A percentile compares a stretch with the other conserved stretches of the same genome.
Conservation (phyloP, 495 filamentous ascomycete species). For the Cryomyces minteri region DNA sequence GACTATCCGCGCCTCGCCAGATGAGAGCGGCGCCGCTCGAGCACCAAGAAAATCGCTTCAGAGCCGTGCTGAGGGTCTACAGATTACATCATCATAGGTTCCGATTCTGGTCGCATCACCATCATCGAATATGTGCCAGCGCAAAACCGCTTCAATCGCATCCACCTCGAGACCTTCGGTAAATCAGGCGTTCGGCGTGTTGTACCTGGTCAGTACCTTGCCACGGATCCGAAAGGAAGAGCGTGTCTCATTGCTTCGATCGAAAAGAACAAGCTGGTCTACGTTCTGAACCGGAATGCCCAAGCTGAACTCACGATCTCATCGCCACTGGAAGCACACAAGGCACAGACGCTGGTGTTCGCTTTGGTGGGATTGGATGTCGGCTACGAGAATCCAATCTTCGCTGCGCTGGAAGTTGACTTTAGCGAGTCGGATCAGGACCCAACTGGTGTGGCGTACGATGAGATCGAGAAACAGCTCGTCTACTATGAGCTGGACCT, state of each 20-base stretch:
- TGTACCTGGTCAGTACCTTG: slow-evolving; percentile 87
- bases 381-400: slow-evolving; percentile 91
- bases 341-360: slow-evolving; percentile 81
- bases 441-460: slow-evolving; percentile 61
- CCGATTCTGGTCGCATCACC: slow-evolving; percentile 86
- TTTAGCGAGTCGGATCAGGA: slow-evolving; percentile 87
- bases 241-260: slow-evolving; percentile 85
- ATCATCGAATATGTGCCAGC: slow-evolving; percentile 83
- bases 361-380: slow-evolving; percentile 76
- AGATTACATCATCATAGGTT: slow-evolving; percentile 95
- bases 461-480: slow-evolving; percentile 69
- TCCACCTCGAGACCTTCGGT: slow-evolving; percentile 93
- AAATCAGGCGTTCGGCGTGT: slow-evolving; percentile 93
- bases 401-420: slow-evolving; percentile 85
- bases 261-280: slow-evolving; percentile 99
- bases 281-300: slow-evolving; percentile 88
- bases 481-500: slow-evolving; percentile 97
- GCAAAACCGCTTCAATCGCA: slow-evolving; percentile 70
- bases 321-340: slow-evolving; percentile 92
- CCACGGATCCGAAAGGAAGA: slow-evolving; percentile 84
- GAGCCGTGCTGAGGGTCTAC: slow-evolving; percentile 39
- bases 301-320: slow-evolving; percentile 92
- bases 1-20: slow-evolving; percentile 1
- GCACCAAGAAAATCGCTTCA: slow-evolving; percentile 10
- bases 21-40: neutral